These are phyloP conservation scores for Geotrichum bryndzae DNA, from an alignment of 1,139 yeast species.

Conservation along the genomic window DNA sequence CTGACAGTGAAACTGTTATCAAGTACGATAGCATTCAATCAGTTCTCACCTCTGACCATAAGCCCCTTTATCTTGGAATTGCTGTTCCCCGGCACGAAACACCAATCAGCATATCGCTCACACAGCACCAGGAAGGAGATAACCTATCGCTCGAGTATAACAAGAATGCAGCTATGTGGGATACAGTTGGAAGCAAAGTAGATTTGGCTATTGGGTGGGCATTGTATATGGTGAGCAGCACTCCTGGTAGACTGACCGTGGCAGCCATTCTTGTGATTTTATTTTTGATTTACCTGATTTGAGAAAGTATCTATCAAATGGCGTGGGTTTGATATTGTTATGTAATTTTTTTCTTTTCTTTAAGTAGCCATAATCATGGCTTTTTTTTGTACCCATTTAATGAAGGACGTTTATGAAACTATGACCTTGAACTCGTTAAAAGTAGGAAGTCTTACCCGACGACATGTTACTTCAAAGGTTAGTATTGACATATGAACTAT, in stretches of 20 bases:
- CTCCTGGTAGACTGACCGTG: conserved; percentile 16
- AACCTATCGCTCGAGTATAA: conserved; percentile 5
- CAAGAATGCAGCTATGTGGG: conserved; percentile 4
- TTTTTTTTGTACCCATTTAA: background rate
- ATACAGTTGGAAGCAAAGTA: conserved; percentile 2
- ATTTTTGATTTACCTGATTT: background rate
- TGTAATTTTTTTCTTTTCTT: background rate
- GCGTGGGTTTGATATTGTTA: background rate
- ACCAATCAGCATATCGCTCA: conserved; percentile 23
- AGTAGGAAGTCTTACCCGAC: too few species aligned
- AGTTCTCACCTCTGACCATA: conserved; percentile 42
- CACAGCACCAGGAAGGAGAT: conserved; percentile 1
- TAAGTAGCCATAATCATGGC: background rate
- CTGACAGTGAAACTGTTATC: conserved; percentile 22
- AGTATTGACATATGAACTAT: too few species aligned
- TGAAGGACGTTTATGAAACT: too few species aligned
- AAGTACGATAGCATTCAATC: conserved; percentile 44
- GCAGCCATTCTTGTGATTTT: background rate
- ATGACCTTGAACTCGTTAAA: too few species aligned
- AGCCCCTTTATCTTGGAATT: conserved; percentile 44
- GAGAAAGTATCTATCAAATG: background rate
- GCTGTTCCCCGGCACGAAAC: conserved; percentile 44
- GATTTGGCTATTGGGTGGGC: conserved; percentile 6
- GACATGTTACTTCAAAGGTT: too few species aligned
- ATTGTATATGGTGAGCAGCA: conserved; percentile 18